Evolutionary conservation across 2,329 filamentous ascomycete species (phyloP).

Genomic region (Fusarium longipes): DNA sequence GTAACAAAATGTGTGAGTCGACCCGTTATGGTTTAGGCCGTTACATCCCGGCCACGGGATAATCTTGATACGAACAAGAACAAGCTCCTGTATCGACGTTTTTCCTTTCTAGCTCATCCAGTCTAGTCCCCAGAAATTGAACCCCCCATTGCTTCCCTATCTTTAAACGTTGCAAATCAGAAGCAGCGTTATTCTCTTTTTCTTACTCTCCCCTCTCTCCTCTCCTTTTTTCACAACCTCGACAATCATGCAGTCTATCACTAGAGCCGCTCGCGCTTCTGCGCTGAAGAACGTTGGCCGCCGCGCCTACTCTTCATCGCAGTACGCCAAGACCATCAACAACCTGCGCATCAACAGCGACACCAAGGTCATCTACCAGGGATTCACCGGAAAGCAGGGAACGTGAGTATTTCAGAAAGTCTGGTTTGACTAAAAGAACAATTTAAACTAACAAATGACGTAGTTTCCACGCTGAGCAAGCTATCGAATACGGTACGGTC

Average conservation of each 20-base stretch:
- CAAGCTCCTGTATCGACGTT: constrained; percentile 46
- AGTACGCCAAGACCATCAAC: constrained; percentile 77
- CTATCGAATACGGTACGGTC: constrained; percentile 92
- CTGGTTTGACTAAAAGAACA: neutral
- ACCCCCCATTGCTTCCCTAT: constrained; percentile 21
- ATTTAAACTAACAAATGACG: constrained; percentile 29
- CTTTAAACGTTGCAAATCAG: constrained; percentile 27
- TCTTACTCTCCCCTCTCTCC: neutral
- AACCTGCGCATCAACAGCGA: constrained; percentile 94
- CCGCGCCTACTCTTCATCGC: constrained; percentile 80
- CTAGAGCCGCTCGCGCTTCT: constrained; percentile 77
- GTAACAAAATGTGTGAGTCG: constrained; percentile 27
- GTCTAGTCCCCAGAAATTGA: neutral
- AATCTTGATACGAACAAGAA: constrained; percentile 47
- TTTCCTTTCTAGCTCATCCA: constrained; percentile 41
- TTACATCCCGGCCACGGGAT: constrained; percentile 45
- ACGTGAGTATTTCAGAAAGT: constrained; percentile 69
- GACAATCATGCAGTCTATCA: constrained; percentile 83
- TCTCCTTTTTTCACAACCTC: constrained; percentile 7
- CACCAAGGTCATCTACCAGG: constrained; percentile 96
- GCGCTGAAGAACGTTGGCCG: constrained; percentile 72
- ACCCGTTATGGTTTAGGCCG: constrained; percentile 43
- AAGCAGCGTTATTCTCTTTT: constrained; percentile 24
- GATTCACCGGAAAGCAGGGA: constrained; percentile 97
- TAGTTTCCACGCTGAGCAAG: constrained; percentile 97